A percentile compares a stretch with the other conserved stretches of the same genome.
These are phyloP conservation scores for Liquidambar formosana DNA, from an alignment of 164 flowering plant genomes.

Conservation along the genomic window DNA sequence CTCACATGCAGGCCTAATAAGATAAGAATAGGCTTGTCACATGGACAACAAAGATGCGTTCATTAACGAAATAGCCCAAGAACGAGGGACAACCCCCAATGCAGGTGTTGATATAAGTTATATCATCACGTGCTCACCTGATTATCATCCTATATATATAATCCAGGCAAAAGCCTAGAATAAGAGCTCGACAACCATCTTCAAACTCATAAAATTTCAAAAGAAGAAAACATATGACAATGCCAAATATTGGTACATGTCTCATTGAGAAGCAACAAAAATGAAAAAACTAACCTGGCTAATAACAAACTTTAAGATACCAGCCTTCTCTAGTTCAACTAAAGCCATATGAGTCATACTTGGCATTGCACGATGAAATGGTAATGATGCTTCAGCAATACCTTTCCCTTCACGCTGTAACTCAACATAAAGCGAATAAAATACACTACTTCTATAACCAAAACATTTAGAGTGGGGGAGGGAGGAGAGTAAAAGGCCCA, in stretches of 20 bases:
- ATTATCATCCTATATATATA: too few species aligned
- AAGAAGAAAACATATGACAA: background rate
- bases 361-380: constrained; percentile 94
- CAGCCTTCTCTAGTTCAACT: constrained; percentile 89
- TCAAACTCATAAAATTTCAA: background rate
- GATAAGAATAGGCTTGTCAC: too few species aligned
- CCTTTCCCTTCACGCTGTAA: constrained; percentile 89
- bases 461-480: too few species aligned
- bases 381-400: constrained; percentile 86
- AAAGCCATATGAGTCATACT: constrained; percentile 95
- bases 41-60: too few species aligned
- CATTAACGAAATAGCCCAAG: too few species aligned
- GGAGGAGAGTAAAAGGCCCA: too few species aligned
- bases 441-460: background rate
- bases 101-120: too few species aligned
- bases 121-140: too few species aligned
- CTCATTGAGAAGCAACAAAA: background rate
- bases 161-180: too few species aligned
- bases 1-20: too few species aligned
- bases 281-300: constrained; percentile 63
- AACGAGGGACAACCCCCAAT: too few species aligned
- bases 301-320: constrained; percentile 78
- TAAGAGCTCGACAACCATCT: background rate
- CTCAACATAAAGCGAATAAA: constrained; percentile 3
- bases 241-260: constrained; percentile 1